A percentile compares a stretch with the other conserved stretches of the same genome.
Conservation (phyloP, 345 rosid genomes). For the Camelina sativa region DNA sequence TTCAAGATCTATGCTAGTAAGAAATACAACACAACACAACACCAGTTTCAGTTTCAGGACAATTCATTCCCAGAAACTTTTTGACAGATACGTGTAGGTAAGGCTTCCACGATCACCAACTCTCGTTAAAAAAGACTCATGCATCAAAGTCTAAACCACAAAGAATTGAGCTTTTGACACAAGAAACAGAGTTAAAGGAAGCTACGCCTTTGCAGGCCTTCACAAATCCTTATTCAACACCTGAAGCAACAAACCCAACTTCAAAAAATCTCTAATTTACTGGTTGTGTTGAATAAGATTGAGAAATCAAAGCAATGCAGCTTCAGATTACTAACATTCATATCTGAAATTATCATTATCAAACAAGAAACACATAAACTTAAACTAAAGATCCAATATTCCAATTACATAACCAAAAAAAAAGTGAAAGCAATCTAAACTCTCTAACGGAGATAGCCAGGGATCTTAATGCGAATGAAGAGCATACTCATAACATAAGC, state of each 20-base stretch:
- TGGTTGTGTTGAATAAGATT: neutral
- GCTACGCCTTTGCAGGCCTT: neutral
- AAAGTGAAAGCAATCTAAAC: slow-evolving; percentile 1
- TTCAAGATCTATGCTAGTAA: neutral
- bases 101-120: neutral
- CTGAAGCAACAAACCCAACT: neutral
- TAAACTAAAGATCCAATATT: slow-evolving; percentile 8
- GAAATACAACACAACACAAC: slow-evolving; percentile 9
- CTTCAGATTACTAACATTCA: slow-evolving; percentile 2
- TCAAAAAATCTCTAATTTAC: neutral
- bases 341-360: slow-evolving; percentile 12
- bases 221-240: neutral
- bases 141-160: neutral
- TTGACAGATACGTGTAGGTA: neutral
- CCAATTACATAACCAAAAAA: slow-evolving; percentile 13
- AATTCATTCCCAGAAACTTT: neutral
- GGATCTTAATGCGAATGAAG: slow-evolving; percentile 96
- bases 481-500: slow-evolving; percentile 95
- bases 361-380: slow-evolving; percentile 28
- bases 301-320: neutral
- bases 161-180: neutral
- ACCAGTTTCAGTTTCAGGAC: neutral
- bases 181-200: neutral
- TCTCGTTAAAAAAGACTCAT: neutral
- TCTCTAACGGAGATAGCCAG: slow-evolving; percentile 67